Base-by-base conservation (phyloP, 2,329 filamentous ascomycete species). In the Venturia carpophila region DNA sequence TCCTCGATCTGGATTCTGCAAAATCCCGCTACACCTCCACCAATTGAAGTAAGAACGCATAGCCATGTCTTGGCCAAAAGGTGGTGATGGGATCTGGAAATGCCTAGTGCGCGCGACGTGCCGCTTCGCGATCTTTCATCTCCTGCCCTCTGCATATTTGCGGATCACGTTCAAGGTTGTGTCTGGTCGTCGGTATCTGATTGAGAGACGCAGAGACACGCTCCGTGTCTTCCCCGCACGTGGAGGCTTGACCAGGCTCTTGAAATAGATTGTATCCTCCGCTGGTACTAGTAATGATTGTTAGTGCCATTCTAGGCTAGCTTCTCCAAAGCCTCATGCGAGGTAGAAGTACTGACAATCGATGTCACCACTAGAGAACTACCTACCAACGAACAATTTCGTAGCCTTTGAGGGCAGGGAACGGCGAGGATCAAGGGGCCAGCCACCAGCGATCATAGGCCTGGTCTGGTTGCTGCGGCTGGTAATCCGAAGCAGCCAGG, bases 21-120 rank as follows among this genome's bases (percentile, higher is more conserved):
- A 15, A 30, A 56, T 34, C 13, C 49, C 49, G 52, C 27, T 37
- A 15, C 52, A 58, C 52, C 52, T 58, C 52, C 52, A 58, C 52
- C 52, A 58, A 34, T 58, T 37, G 52, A 58, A 58, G 37, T 58
- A 27, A 58, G 19, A n/a, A 37, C 52, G 30, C 52, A 58, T 37
- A 39, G 52, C 52, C 52, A 58, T 58, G 9, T 34, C 52, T 58
- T 58, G 52, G 52, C 52, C 30, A 11, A 37, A 58, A 34, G 19
- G 27, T 39, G 15, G 13, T 3, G 9, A 41, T 39, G 52, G 24
- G 15, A 15, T 15, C 9, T 27, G 47, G 3, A 58, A 37, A 37
- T 37, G 13, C 27, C 24, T 19, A 37, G 52, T n/a, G n/a, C 24
- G 52, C 52, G 13, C 52, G 24, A 58, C 49, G 30, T 24, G 45